Evolutionary conservation across 2,329 filamentous ascomycete species (phyloP).

Genomic region (Rutstroemia sp.): DNA sequence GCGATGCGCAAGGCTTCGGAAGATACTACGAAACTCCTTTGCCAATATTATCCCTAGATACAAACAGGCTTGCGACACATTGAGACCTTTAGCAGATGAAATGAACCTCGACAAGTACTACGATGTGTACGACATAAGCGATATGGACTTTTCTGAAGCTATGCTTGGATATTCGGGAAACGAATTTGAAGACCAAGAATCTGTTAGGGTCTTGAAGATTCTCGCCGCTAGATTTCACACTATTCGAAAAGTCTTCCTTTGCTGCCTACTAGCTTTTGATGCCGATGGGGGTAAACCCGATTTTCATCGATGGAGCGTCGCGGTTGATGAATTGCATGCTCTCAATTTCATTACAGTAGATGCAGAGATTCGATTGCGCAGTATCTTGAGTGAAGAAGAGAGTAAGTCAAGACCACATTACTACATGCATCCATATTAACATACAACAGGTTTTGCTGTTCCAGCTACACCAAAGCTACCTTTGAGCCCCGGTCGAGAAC

Average conservation of each 20-base stretch:
- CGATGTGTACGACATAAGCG: slow-evolving; percentile 77
- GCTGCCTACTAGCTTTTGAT: slow-evolving; percentile 80
- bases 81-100: slow-evolving; percentile 69
- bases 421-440: slow-evolving; percentile 20
- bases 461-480: slow-evolving; percentile 51
- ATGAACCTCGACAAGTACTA: slow-evolving; percentile 86
- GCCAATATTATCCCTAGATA: slow-evolving; percentile 64
- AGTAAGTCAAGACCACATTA: slow-evolving; percentile 41
- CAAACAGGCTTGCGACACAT: slow-evolving; percentile 57
- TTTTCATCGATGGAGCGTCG: slow-evolving; percentile 69
- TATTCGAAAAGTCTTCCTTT: slow-evolving; percentile 77
- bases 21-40: slow-evolving; percentile 64
- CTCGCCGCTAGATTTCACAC: slow-evolving; percentile 74
- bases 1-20: slow-evolving; percentile 73
- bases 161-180: slow-evolving; percentile 53
- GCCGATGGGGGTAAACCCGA: slow-evolving; percentile 72
- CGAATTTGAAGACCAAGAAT: slow-evolving; percentile 70
- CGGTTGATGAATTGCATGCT: slow-evolving; percentile 64
- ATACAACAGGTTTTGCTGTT: slow-evolving; percentile 40
- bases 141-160: slow-evolving; percentile 65
- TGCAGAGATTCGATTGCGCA: slow-evolving; percentile 58
- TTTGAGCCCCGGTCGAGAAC: slow-evolving; percentile 68
- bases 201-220: slow-evolving; percentile 73
- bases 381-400: slow-evolving; percentile 72
- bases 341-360: slow-evolving; percentile 54